phyloP scores from a whole-genome alignment of 208 protist species.

The Acanthamoeba castellanii region DNA sequence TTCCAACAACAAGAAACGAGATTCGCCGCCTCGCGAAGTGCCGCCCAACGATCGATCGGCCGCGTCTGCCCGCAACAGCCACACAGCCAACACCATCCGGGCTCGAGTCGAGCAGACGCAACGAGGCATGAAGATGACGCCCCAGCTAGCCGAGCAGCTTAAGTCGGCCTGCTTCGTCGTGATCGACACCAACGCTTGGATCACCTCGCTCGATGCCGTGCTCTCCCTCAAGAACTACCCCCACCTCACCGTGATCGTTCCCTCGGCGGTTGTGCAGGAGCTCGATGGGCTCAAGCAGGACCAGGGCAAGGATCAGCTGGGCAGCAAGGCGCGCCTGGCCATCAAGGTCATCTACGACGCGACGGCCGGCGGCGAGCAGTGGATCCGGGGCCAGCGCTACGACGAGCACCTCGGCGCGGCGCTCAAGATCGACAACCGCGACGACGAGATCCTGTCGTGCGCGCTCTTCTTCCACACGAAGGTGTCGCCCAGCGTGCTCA shows the following conservation, averaged over 20 bases:
- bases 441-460: conserved; percentile 63
- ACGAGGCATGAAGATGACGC: conserved; percentile 2
- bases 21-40: background rate
- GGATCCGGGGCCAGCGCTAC: conserved; percentile 16
- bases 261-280: conserved; percentile 27
- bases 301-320: background rate
- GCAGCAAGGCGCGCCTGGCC: background rate
- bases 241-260: conserved; percentile 27
- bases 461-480: conserved; percentile 25
- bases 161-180: conserved; percentile 45
- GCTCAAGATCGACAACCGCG: conserved; percentile 3
- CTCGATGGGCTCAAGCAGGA: conserved; percentile 56
- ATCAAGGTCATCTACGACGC: conserved; percentile 47
- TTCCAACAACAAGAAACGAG: background rate
- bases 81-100: background rate
- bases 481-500: background rate
- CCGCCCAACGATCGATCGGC: background rate
- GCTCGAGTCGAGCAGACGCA: background rate
- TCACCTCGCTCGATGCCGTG: conserved; percentile 23
- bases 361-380: background rate
- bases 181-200: conserved; percentile 36
- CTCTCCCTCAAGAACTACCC: conserved; percentile 16
- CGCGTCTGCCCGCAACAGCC: background rate
- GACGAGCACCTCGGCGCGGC: background rate
- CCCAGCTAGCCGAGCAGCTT: background rate